These are phyloP conservation scores for Coemansia sp. DNA, from an alignment of 371 early-diverging fungal species.

Conservation along the genomic window DNA sequence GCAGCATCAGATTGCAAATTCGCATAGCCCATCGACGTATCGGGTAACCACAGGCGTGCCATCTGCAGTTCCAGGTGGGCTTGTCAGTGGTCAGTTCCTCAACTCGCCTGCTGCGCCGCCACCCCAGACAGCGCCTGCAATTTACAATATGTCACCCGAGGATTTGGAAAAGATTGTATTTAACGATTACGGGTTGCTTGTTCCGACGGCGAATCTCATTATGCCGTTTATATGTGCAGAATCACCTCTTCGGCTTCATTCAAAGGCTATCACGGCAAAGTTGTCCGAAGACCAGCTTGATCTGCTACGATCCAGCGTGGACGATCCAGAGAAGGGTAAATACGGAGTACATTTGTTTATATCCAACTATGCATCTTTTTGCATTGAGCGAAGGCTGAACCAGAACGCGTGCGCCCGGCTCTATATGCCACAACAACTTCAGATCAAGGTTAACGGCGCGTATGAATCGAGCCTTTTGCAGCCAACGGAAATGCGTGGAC, in stretches of 20 bases:
- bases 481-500: background rate
- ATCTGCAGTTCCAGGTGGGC: conserved; percentile 11
- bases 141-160: background rate
- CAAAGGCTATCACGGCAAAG: conserved; percentile 8
- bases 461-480: background rate
- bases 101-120: conserved; percentile 7
- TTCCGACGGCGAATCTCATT: conserved; percentile 8
- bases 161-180: conserved; percentile 16
- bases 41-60: conserved; percentile 2
- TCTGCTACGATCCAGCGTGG: conserved; percentile 1
- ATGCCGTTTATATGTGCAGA: conserved; percentile 12
- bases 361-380: conserved; percentile 9
- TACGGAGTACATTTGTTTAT: conserved; percentile 35
- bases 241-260: conserved; percentile 7
- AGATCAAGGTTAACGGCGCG: conserved; percentile 4
- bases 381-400: background rate
- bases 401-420: conserved; percentile 3
- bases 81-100: conserved; percentile 9
- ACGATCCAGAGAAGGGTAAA: background rate
- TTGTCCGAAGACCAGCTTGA: conserved; percentile 22
- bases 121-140: background rate
- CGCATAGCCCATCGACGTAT: background rate
- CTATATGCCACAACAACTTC: background rate
- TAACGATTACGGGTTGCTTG: conserved; percentile 15
- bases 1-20: background rate